Evolutionary conservation across 345 rosid genomes (phyloP), one percentile per base, ranked within the genome.

Genomic region (rapeseed (Brassica napus)): DNA sequence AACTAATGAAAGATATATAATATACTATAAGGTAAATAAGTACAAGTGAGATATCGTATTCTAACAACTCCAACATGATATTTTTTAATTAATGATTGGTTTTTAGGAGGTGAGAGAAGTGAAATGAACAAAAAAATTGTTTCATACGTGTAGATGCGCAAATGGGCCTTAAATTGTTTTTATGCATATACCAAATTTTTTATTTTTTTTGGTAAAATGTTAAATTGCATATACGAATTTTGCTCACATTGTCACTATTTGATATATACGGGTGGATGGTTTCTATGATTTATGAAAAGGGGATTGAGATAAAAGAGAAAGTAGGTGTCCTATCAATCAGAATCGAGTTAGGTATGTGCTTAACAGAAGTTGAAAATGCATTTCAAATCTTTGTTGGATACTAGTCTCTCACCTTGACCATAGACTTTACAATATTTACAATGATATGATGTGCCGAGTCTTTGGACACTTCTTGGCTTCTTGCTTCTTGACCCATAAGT

Each of bases 301-400:
- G 21, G 61, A 35, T 52, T 68, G 65, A 31, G 57, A 39, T 30
- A 61, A 60, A 47, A 12, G 6, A 66, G 6, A 66, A 68, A 69
- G 11, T 69, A 73, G 55, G 54, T 80, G 79, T 69, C 83, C 34
- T 75, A 55, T 80, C 76, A 80, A 69, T 68, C 83, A 61, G 7
- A 23, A 23, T 23, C 24, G 24, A 23, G 24, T 23, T 79, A 68
- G 74, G 82, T 49, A 73, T 60, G 23, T 21, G 58, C 60, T 65
- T 72, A 78, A 71, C 77, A 44, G 70, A 69, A 52, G 32, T 69
- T 63, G 75, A 31, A 52, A 28, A 66, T 37, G 68, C 71, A 78
- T 42, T 72, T 72, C 73, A 78, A 74, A 49, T 18, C 55, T 62
- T 62, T 14, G 59, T 49, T 74, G 26, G 69, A 71, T 74, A 74